These are phyloP conservation scores for Leishmania mexicana DNA, from an alignment of 208 protist genomes.

Conservation along the genomic window DNA sequence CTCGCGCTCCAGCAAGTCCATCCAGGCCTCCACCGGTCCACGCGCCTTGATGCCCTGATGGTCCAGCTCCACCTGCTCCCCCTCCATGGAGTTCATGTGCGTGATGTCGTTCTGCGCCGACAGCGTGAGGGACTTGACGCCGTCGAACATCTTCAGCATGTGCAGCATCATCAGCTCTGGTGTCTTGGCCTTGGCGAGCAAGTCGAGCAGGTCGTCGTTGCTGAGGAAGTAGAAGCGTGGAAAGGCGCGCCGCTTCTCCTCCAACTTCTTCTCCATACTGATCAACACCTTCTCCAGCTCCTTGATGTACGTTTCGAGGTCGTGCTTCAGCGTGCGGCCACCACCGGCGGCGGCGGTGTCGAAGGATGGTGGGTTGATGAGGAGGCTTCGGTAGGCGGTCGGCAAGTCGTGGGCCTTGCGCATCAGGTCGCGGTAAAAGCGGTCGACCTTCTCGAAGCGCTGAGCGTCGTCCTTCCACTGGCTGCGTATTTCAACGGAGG, in stretches of 20 bases:
- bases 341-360: slow-evolving; percentile 45
- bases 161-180: slow-evolving; percentile 97
- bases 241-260: slow-evolving; percentile 96
- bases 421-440: slow-evolving; percentile 96
- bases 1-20: slow-evolving; percentile 93
- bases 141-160: slow-evolving; percentile 98
- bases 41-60: slow-evolving; percentile 95
- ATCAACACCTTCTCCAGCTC: slow-evolving; percentile 95
- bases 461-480: slow-evolving; percentile 97
- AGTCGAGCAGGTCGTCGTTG: slow-evolving; percentile 97
- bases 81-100: slow-evolving; percentile 92
- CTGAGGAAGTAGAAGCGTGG: slow-evolving; percentile 98
- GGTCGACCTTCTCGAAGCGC: slow-evolving; percentile 94
- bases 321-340: slow-evolving; percentile 74
- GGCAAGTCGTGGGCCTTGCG: slow-evolving; percentile 91
- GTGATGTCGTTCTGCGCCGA: slow-evolving; percentile 89
- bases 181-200: slow-evolving; percentile 98
- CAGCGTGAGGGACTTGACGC: slow-evolving; percentile 90
- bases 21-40: slow-evolving; percentile 96
- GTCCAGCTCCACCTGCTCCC: slow-evolving; percentile 88
- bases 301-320: slow-evolving; percentile 92
- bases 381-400: slow-evolving; percentile 87
- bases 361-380: slow-evolving; percentile 86
- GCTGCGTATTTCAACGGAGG: slow-evolving; percentile 94
- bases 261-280: slow-evolving; percentile 94